Evolutionary conservation across 75 land plant species (phyloP), one percentile per base, ranked within the genome.

Genomic region (Chamaecyparis obtusa): DNA sequence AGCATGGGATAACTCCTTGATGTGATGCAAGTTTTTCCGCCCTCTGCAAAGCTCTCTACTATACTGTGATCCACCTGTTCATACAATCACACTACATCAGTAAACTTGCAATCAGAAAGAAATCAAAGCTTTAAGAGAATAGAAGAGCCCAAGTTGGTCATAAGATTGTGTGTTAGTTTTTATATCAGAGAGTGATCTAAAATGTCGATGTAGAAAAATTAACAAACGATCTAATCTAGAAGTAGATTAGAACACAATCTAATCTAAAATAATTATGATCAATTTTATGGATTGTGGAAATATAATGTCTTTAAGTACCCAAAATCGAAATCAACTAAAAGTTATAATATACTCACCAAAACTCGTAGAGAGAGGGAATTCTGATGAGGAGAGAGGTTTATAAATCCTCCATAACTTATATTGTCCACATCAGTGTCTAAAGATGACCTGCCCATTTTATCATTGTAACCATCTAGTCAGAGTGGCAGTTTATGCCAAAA

Each of bases 361-460:
- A 83, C 60, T 30, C 85, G n/a, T 0, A 83, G 60, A 15, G 57
- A 83, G 11, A 83, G 19, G 30, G 85, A 83, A 0, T 13, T 33
- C 27, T 83, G 85, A 1, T 54, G 0, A 1, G 35, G 9, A 8
- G 0, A 2, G 36, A 51, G 19, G 17, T 16, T 83, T 35, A 83
- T 37, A 35, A 83, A 33, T 51, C 85, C 85, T 51, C 60, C 60
- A 35, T 83, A 83, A 15, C 85, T n/a, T 30, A 60, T 83, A 0
- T 15, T 30, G 32, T 83, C 85, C 35, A 35, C 60, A 33, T 83
- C 37, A 43, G 17, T 0, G 11, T 51, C 10, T 30, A 54, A n/a
- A 1, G 85, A 9, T 32, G 85, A 83, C 24, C 60, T 83, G 85
- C 10, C 0, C 44, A 19, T 15, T 15, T 16, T 55, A 13, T 43